Conservation (phyloP, 164 flowering plant species). For the Piper betle region DNA sequence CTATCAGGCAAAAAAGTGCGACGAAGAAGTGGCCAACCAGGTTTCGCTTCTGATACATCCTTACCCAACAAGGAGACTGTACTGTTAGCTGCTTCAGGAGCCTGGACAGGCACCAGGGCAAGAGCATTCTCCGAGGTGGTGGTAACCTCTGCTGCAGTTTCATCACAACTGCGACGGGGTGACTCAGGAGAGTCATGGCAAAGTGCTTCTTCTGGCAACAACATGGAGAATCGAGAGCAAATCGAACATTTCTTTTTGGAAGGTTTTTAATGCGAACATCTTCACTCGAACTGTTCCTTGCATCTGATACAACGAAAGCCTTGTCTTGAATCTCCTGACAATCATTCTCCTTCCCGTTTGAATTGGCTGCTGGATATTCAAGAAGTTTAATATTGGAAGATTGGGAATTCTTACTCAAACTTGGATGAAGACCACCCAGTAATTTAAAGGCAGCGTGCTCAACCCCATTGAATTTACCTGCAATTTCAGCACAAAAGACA, state of each 20-base stretch:
- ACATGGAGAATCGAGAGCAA: constrained; percentile 22
- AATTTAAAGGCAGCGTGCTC: constrained; percentile 9
- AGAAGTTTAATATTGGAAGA: constrained; percentile 9
- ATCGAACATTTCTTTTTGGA: constrained; percentile 29
- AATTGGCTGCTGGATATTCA: background rate
- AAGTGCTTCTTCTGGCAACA: constrained; percentile 3
- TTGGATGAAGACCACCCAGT: constrained; percentile 27
- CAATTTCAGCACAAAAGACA: background rate
- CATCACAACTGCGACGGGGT: constrained; percentile 9
- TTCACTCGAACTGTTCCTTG: background rate
- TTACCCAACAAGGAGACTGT: constrained; percentile 20
- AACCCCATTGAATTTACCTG: background rate
- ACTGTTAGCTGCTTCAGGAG: constrained; percentile 13
- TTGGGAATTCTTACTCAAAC: constrained; percentile 28
- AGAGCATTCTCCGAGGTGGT: constrained; percentile 20
- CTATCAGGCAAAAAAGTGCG: constrained; percentile 19
- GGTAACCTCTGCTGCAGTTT: background rate
- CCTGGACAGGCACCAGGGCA: constrained; percentile 52
- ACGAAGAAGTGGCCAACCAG: constrained; percentile 87
- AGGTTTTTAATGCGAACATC: background rate
- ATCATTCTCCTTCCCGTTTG: background rate
- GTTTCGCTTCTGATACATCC: constrained; percentile 44
- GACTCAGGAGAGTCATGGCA: background rate
- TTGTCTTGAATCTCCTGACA: background rate
- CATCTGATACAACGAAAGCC: constrained; percentile 3